Percentiles rank a stretch among this genome's conserved stretches.
Evolutionary conservation across 1,139 yeast species (phyloP).

Genomic region (Schizosaccharomyces versatilis): DNA sequence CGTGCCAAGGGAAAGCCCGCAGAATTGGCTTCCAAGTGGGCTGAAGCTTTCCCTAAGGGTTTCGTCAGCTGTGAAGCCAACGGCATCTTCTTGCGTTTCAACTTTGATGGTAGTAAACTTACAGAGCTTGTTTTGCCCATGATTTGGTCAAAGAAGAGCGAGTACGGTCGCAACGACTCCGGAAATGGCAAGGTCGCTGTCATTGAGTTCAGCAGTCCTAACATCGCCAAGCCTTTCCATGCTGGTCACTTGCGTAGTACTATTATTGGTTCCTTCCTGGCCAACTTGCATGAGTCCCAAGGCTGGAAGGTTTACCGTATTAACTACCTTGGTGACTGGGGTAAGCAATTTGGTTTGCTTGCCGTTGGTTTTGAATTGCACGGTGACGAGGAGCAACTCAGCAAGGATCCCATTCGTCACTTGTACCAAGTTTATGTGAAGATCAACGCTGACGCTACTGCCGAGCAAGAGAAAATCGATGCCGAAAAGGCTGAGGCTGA

Average conservation of each 20-base stretch:
- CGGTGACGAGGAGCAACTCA: slow-evolving; percentile 60
- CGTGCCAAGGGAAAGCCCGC: slow-evolving; percentile 75
- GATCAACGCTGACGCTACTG: slow-evolving; percentile 35
- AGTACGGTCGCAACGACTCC: slow-evolving; percentile 55
- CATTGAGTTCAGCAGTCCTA: slow-evolving; percentile 90
- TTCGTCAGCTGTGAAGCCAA: slow-evolving; percentile 27
- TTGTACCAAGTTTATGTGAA: slow-evolving; percentile 83
- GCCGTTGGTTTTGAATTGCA: slow-evolving; percentile 80
- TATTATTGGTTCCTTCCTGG: slow-evolving; percentile 88
- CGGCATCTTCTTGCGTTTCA: slow-evolving; percentile 84
- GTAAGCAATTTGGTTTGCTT: slow-evolving; percentile 70
- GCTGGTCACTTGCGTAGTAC: slow-evolving; percentile 98
- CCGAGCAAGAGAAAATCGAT: slow-evolving; percentile 7
- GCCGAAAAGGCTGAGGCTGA: slow-evolving; percentile 6
- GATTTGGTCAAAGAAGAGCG: slow-evolving; percentile 34
- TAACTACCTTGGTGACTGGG: slow-evolving; percentile 98
- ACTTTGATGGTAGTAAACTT: slow-evolving; percentile 44
- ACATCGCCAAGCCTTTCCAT: slow-evolving; percentile 96
- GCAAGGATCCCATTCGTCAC: slow-evolving; percentile 74
- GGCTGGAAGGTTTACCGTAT: slow-evolving; percentile 82
- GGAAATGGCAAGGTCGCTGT: slow-evolving; percentile 54
- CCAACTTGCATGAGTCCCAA: slow-evolving; percentile 69
- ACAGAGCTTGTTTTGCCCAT: slow-evolving; percentile 52
- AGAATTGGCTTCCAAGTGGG: slow-evolving; percentile 69
- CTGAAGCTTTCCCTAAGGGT: slow-evolving; percentile 20